Conservation (phyloP, 2,329 filamentous ascomycete species). For the Graphilbum sp. region DNA sequence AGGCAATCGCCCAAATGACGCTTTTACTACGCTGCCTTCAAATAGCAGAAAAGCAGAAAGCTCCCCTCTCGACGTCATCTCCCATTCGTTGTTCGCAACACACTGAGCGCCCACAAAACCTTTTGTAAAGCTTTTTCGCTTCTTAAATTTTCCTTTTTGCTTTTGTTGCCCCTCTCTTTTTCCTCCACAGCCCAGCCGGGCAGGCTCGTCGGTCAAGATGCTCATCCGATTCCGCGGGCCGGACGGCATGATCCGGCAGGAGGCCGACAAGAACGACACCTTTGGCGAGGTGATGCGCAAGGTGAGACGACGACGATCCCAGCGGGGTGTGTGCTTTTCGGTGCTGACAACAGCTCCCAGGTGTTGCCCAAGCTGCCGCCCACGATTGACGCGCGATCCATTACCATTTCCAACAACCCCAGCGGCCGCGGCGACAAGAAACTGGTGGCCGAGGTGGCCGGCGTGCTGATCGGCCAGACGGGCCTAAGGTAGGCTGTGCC, state of each 20-base stretch:
- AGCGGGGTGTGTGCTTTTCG: no score
- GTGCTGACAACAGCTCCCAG: no score
- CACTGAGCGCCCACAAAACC: background rate
- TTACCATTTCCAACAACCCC: conserved; percentile 46
- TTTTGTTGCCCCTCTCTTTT: background rate
- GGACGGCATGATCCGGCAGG: conserved; percentile 83
- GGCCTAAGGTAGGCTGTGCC: conserved; percentile 37
- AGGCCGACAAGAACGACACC: conserved; percentile 54
- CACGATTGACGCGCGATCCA: conserved; percentile 42
- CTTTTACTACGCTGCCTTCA: background rate
- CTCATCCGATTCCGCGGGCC: conserved; percentile 76
- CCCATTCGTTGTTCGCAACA: background rate
- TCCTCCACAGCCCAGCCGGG: background rate
- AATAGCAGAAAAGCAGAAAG: no score
- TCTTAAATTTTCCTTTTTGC: background rate
- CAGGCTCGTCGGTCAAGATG: conserved; percentile 35
- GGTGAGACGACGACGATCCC: conserved; percentile 18
- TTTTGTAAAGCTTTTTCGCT: background rate
- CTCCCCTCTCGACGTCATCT: background rate
- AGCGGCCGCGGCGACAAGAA: conserved; percentile 38
- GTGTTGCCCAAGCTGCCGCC: conserved; percentile 41
- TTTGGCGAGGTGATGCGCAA: conserved; percentile 47
- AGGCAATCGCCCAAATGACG: background rate
- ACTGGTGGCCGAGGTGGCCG: conserved; percentile 38
- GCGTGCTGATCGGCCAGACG: conserved; percentile 39